Evolutionary conservation across 352 stramenopile species (phyloP).

Genomic region (Phytophthora colocasiae): DNA sequence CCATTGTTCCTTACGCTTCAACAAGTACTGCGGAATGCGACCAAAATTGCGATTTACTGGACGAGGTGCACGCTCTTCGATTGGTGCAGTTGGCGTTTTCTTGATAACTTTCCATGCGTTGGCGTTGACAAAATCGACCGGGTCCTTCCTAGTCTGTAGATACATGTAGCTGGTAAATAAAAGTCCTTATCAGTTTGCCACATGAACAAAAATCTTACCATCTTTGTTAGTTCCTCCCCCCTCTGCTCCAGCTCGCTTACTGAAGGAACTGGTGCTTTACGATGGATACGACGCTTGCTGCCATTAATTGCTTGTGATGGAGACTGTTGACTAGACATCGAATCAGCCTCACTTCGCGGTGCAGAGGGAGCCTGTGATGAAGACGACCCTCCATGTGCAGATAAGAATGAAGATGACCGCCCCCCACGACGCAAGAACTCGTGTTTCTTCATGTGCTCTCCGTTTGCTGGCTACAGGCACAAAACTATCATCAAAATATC

Average conservation of each 20-base stretch:
- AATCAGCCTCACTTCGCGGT: conserved; percentile 23
- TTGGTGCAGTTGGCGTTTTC: conserved; percentile 36
- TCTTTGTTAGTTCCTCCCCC: conserved; percentile 43
- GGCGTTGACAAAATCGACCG: conserved; percentile 69
- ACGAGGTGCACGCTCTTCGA: conserved; percentile 12
- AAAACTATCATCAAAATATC: background rate
- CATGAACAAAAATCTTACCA: conserved; percentile 27
- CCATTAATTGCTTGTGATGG: conserved; percentile 20
- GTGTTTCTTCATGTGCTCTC: conserved; percentile 34
- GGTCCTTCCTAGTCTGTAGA: conserved; percentile 61
- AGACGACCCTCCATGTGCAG: conserved; percentile 14
- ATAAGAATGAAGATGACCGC: conserved; percentile 9
- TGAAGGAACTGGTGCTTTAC: conserved; percentile 61
- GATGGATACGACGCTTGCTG: conserved; percentile 21
- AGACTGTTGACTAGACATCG: conserved; percentile 18
- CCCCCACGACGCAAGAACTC: conserved; percentile 43
- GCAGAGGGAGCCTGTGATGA: conserved; percentile 15
- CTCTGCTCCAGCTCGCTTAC: conserved; percentile 55
- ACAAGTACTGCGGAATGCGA: conserved; percentile 72
- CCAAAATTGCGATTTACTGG: conserved; percentile 52
- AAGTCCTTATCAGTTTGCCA: too few species aligned
- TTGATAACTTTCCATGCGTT: conserved; percentile 87
- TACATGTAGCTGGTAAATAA: too few species aligned
- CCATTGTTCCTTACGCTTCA: conserved; percentile 83
- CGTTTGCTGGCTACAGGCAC: conserved; percentile 9